Base-by-base conservation (phyloP, 2,329 filamentous ascomycete species). In the Teratosphaeria pseudoeucalypti region DNA sequence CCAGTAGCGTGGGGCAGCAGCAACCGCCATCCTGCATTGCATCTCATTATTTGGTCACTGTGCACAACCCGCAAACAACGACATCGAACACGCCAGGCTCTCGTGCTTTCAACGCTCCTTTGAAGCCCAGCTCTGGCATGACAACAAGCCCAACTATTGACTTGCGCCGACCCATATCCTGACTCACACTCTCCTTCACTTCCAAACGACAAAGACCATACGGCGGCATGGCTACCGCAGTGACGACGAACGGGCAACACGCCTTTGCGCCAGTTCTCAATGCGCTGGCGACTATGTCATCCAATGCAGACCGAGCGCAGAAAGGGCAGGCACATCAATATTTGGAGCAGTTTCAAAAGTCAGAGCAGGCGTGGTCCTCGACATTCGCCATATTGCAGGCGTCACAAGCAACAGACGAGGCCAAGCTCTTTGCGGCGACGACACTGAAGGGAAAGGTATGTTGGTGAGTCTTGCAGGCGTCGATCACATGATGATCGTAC, bases 341-440 rank as follows among this genome's bases (percentile, higher is more conserved):
- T 73, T 81, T 99, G 62, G 89, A 95, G 77, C 86, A 85, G 68
- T 99, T 97, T 77, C 94, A 99, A 82, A 99, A 99, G 84, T 97
- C 94, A 75, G 82, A 89, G 71, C 89, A 90, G 73, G 94, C 94
- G 67, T 99, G 94, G 94, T 87, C 86, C 53, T 87, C 88, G 54
- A 92, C 91, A 63, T 87, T 96, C 73, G 84, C 86, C 57, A 89
- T 99, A 63, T 79, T 99, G 63, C 90, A 95, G 74, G 89, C 90
- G 16, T 71, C 78, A 56, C 82, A 87, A 64, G 84, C 88, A 58
- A 87, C 92, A 63, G 82, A 88, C 56, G 91, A 96, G 74, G 89
- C 90, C 29, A 94, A 94, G 73, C 80, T 99, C 62, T 99, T 99
- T 75, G 94, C 94, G 54, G 94, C 94, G 61, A 97, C 92, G 54